Percentiles rank a stretch among this genome's conserved stretches.
Conservation (phyloP, 2,329 filamentous ascomycete species). For the Zymoseptoria crescenta region DNA sequence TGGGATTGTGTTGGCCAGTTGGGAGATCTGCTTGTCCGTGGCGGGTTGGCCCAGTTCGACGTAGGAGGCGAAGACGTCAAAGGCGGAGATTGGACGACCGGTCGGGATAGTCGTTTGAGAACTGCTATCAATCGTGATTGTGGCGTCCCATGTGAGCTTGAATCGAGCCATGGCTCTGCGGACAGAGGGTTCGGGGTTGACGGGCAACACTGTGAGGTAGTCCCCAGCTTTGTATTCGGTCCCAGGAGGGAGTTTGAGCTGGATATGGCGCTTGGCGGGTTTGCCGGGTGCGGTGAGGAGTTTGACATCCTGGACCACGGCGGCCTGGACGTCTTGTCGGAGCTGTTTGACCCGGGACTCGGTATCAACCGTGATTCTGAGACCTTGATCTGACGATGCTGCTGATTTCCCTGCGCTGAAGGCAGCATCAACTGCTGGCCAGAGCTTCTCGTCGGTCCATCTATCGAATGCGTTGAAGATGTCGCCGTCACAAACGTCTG, state of each 20-base stretch:
- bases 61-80: conserved; percentile 57
- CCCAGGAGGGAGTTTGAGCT: conserved; percentile 35
- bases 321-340: conserved; percentile 54
- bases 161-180: conserved; percentile 57
- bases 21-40: conserved; percentile 32
- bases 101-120: conserved; percentile 60
- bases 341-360: conserved; percentile 37
- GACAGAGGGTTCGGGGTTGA: conserved; percentile 56
- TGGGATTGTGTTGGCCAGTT: not conserved
- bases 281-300: conserved; percentile 44
- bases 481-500: conserved; percentile 30
- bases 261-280: conserved; percentile 49
- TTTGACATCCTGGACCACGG: conserved; percentile 47
- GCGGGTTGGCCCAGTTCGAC: conserved; percentile 64
- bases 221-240: conserved; percentile 57
- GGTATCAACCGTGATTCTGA: conserved; percentile 2
- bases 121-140: conserved; percentile 30
- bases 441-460: conserved; percentile 20
- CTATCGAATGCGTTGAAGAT: conserved; percentile 36
- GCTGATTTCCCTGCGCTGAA: not conserved
- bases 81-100: conserved; percentile 50
- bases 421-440: not conserved
- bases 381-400: not conserved
- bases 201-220: conserved; percentile 35
- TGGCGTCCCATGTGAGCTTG: conserved; percentile 58